Evolutionary conservation across 495 filamentous ascomycete species (phyloP).

Genomic region (Venustampulla echinocandica): DNA sequence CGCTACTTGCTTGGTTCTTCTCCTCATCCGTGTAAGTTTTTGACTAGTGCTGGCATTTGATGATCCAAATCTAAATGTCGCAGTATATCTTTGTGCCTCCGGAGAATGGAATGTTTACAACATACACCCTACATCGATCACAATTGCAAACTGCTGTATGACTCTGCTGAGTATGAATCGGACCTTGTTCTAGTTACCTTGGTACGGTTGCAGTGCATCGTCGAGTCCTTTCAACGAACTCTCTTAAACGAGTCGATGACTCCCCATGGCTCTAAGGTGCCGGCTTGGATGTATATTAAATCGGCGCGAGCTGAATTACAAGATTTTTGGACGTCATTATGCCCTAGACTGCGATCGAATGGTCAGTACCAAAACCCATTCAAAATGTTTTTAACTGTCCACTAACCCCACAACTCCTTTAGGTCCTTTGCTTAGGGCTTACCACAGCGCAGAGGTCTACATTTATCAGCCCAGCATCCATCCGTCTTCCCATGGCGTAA

Average conservation of each 20-base stretch:
- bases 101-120: neutral
- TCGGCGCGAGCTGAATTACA: conserved; percentile 4
- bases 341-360: conserved; percentile 5
- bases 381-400: neutral
- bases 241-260: neutral
- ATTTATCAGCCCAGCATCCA: conserved; percentile 11
- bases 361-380: conserved; percentile 1
- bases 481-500: conserved; percentile 1
- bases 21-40: conserved; percentile 11
- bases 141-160: conserved; percentile 1
- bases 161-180: neutral
- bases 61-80: neutral
- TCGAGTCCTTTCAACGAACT: neutral
- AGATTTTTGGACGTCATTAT: conserved; percentile 4
- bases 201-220: neutral
- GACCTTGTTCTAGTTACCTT: conserved; percentile 4
- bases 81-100: neutral
- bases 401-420: neutral
- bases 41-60: neutral
- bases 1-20: conserved; percentile 12
- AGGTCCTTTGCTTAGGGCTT: conserved; percentile 3
- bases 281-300: conserved; percentile 16
- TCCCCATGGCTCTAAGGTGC: conserved; percentile 3
- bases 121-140: neutral
- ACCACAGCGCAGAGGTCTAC: conserved; percentile 7